A percentile compares a stretch with the other conserved stretches of the same genome.
phyloP scores from a whole-genome alignment of 768 basidiomycete species.

The Multifurca ochricompacta region DNA sequence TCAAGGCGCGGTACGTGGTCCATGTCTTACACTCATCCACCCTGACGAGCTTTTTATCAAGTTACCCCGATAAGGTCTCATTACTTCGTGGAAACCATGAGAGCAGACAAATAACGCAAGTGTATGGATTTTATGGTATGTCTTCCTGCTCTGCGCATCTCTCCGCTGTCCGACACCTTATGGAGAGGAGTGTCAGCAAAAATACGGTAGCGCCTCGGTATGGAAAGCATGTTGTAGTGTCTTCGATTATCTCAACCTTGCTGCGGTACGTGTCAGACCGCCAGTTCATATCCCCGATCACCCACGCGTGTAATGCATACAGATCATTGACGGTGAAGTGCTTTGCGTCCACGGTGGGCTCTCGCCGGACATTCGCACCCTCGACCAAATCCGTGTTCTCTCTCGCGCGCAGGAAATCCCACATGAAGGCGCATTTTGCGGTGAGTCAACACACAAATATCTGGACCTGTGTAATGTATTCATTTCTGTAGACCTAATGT shows the following conservation, averaged over 20 bases:
- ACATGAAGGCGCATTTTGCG: conserved; percentile 97
- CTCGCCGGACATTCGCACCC: conserved; percentile 89
- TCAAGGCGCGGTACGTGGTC: conserved; percentile 71
- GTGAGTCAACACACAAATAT: conserved; percentile 32
- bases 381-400: conserved; percentile 90
- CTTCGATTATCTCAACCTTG: conserved; percentile 92
- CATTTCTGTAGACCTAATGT: conserved; percentile 73
- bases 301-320: neutral
- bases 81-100: conserved; percentile 94
- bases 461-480: neutral
- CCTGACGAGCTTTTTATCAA: conserved; percentile 25
- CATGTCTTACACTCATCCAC: neutral
- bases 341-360: conserved; percentile 95
- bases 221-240: conserved; percentile 98
- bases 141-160: neutral
- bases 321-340: conserved; percentile 92
- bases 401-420: conserved; percentile 97
- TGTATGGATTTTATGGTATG: conserved; percentile 96
- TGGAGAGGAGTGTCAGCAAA: conserved; percentile 93
- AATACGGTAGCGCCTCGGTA: conserved; percentile 90
- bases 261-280: conserved; percentile 54
- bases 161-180: conserved; percentile 6
- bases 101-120: conserved; percentile 95
- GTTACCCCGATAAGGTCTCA: conserved; percentile 90
- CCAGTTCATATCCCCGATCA: neutral